phyloP scores from a whole-genome alignment of 352 stramenopile genomes.

The Discostella stelligera region DNA sequence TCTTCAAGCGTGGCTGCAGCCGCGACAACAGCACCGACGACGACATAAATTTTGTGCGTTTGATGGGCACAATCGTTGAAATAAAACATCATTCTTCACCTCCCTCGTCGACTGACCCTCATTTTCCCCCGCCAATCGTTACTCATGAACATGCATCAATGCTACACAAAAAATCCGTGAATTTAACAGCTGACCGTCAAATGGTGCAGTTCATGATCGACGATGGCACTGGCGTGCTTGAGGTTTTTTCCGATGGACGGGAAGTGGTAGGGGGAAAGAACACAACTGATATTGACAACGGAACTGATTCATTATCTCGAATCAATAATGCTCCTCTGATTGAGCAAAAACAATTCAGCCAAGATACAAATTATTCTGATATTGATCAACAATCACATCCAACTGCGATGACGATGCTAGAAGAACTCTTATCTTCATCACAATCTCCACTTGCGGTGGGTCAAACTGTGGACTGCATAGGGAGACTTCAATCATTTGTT shows the following conservation, averaged over 20 bases:
- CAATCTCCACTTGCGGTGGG: slow-evolving; percentile 2
- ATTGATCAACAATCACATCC: background rate
- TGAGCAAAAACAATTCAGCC: background rate
- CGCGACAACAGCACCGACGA: background rate
- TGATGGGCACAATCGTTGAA: slow-evolving; percentile 13
- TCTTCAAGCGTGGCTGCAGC: background rate
- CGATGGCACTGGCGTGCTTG: slow-evolving; percentile 5
- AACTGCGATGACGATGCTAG: background rate
- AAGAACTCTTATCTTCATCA: slow-evolving; percentile 3
- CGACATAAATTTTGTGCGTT: slow-evolving; percentile 1
- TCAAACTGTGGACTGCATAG: slow-evolving; percentile 16
- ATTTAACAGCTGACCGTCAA: background rate
- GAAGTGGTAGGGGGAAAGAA: background rate
- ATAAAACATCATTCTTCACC: background rate
- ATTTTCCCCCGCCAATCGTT: background rate
- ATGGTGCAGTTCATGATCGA: slow-evolving; percentile 6
- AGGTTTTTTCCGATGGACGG: slow-evolving; percentile 3
- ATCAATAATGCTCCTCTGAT: background rate
- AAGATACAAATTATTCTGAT: background rate
- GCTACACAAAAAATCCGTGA: background rate
- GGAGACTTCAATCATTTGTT: background rate
- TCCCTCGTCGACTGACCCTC: background rate
- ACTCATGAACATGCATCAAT: background rate
- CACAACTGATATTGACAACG: background rate
- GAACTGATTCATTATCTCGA: background rate